Evolutionary conservation across 768 basidiomycete genomes (phyloP).

Genomic region (Trametes cubensis): DNA sequence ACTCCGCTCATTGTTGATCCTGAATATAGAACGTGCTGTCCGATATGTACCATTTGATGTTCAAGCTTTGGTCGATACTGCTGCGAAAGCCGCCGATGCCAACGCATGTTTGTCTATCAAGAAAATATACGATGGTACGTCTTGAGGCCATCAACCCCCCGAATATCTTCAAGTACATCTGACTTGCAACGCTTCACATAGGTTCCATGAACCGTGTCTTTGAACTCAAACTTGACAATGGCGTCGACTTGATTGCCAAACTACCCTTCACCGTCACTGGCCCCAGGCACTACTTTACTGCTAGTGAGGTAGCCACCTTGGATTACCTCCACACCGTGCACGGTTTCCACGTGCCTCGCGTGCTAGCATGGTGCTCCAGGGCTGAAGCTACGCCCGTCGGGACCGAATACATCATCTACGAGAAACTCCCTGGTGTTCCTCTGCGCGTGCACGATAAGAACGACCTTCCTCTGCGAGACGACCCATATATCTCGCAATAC

Average conservation of each 20-base stretch:
- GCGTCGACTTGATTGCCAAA: slow-evolving; percentile 44
- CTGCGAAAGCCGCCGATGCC: slow-evolving; percentile 16
- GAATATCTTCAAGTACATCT: too few species aligned
- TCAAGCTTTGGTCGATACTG: slow-evolving; percentile 16
- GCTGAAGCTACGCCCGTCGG: slow-evolving; percentile 42
- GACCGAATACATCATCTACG: slow-evolving; percentile 51
- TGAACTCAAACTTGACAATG: slow-evolving; percentile 41
- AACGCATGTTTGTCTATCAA: slow-evolving; percentile 7
- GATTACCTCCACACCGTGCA: slow-evolving; percentile 40
- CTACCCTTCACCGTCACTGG: slow-evolving; percentile 43
- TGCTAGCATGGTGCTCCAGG: slow-evolving; percentile 41
- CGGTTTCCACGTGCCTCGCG: slow-evolving; percentile 44
- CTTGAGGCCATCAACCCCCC: too few species aligned
- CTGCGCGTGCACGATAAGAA: slow-evolving; percentile 7
- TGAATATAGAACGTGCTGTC: slow-evolving; percentile 11
- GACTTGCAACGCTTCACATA: background rate
- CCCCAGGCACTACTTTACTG: slow-evolving; percentile 43
- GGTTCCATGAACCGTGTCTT: slow-evolving; percentile 46
- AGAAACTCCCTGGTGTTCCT: slow-evolving; percentile 31
- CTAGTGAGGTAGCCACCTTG: slow-evolving; percentile 53
- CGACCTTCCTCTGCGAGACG: background rate
- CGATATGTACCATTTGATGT: slow-evolving; percentile 23
- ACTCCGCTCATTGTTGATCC: background rate
- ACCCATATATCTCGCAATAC: background rate
- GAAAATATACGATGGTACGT: slow-evolving; percentile 18